Evolutionary conservation across 305 asterid genomes (phyloP).

Genomic region (Fraxinus nigra): DNA sequence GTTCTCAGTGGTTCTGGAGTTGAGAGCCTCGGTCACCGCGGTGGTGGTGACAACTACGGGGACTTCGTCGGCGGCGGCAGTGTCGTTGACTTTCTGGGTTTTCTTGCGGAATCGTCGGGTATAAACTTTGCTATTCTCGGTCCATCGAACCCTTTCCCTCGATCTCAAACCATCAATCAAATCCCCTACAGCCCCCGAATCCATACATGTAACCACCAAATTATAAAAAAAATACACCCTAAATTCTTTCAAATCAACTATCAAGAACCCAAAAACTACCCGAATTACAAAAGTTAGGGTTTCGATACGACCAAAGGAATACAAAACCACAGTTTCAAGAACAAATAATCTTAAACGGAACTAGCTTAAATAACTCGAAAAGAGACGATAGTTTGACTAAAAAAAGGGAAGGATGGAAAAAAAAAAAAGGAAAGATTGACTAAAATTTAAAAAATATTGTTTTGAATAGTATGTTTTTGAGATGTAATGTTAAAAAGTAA

Average conservation of each 20-base stretch:
- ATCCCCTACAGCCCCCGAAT: constrained; percentile 50
- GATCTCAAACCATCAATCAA: constrained; percentile 42
- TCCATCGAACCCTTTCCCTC: constrained; percentile 45
- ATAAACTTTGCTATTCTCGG: constrained; percentile 52
- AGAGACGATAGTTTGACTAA: neutral
- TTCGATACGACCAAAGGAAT: constrained; percentile 11
- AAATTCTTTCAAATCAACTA: constrained; percentile 31
- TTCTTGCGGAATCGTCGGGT: constrained; percentile 40
- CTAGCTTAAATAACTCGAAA: neutral
- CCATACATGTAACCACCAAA: constrained; percentile 62
- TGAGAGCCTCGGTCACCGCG: constrained; percentile 21
- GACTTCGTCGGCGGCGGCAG: constrained; percentile 21
- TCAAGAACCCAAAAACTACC: constrained; percentile 36
- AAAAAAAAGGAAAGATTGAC: too few species aligned
- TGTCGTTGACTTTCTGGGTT: constrained; percentile 24
- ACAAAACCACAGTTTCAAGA: constrained; percentile 17
- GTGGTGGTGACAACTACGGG: constrained; percentile 25
- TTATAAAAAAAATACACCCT: constrained; percentile 23
- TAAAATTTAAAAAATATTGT: too few species aligned
- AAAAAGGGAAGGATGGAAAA: too few species aligned
- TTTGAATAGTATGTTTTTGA: too few species aligned
- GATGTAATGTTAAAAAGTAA: too few species aligned
- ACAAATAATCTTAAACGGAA: neutral
- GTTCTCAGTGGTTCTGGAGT: constrained; percentile 18
- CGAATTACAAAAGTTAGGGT: constrained; percentile 34